Base-by-base conservation (phyloP, 1,139 yeast species). In the Sugiyamaella pinicola region DNA sequence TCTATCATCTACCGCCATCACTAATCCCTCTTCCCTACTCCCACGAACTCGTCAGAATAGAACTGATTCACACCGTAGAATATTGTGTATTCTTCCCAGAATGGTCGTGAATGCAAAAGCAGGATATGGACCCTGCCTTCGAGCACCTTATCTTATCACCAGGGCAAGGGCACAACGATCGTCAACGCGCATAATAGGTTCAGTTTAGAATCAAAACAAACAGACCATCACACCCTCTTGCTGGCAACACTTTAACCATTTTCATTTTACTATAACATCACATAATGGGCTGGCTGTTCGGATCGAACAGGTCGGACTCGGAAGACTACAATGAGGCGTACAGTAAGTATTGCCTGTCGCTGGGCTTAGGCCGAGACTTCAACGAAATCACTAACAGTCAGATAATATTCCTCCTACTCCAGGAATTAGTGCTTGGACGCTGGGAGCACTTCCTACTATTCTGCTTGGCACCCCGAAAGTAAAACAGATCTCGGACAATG, bases 381-480 rank as follows among this genome's bases (percentile, higher is more conserved):
- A 8, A 5, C 24, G n/a, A 19, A 10, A 5, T 17, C n/a, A 18
- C 42, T 31, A 33, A 43, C 47, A 8, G 12, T 19, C 13, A 47
- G 58, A 49, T 9, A 52, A 40, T 9, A 46, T 60, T 4, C 64
- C 64, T 8, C 59, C 52, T 10, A 61, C 64, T 3, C 64, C 64
- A 1, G 64, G 63, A 10, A 51, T 60, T 4, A 58, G 55, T 19
- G 34, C 53, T 2, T 61, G 63, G 62, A 61, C 63, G 5, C 31
- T 61, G 24, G 55, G 55, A 12, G 60, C 64, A 3, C 40, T 61
- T 5, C 61, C 61, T 6, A 56, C 61, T 4, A 52, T 59, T 35
- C 50, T 56, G 47, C 52, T 43, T 8, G 63, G 63, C 3, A 61
- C 64, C 1, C 63, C 63, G 8, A 57, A 56, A 43, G 54, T 53